Base-by-base conservation (phyloP, 768 basidiomycete genomes). In the Suillus subluteus region DNA sequence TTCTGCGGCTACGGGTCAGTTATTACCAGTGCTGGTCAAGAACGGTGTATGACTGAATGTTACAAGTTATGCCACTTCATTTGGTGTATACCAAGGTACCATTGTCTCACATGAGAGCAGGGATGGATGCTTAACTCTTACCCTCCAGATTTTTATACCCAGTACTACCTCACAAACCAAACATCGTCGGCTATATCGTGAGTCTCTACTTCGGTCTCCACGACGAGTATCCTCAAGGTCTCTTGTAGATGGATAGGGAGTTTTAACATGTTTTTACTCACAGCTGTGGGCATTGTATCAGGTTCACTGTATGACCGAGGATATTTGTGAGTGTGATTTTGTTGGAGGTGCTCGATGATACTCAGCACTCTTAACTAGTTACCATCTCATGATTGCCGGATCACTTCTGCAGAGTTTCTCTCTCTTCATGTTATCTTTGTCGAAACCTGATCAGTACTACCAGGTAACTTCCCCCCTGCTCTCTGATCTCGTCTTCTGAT, bases 241-340 rank as follows among this genome's bases (percentile, higher is more conserved):
- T 23, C 43, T 12, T 67, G 43, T 58, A 78, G 79, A 15, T 82
- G 79, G 79, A 82, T 88, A 66, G 87, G 86, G 50, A 82, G 84
- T 35, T 70, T 80, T 21, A 83, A 86, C 67, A 70, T 81, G 1
- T 80, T 83, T 56, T 72, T 85, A 13, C 66, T 78, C 21, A 68
- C 82, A 26, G 71, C 74, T 0, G 66, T 75, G n/a, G 79, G 84
- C 18, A 64, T 83, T 13, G 40, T 85, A 44, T 72, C 81, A 6
- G 87, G 87, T 3, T 71, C 78, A 61, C 79, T 82, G 9, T 84
- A 82, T 67, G 87, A 88, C 63, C 77, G 77, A n/a, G 87, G 87
- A 63, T 83, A 84, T 74, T 86, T 84, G 82, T 83, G 68, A 63
- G 77, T 64, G 21, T 41, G 12, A 4, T 11, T 58, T 58, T 48